These are phyloP conservation scores for Dactylis glomerata DNA, from an alignment of 176 grass and related monocot species.

Conservation along the genomic window DNA sequence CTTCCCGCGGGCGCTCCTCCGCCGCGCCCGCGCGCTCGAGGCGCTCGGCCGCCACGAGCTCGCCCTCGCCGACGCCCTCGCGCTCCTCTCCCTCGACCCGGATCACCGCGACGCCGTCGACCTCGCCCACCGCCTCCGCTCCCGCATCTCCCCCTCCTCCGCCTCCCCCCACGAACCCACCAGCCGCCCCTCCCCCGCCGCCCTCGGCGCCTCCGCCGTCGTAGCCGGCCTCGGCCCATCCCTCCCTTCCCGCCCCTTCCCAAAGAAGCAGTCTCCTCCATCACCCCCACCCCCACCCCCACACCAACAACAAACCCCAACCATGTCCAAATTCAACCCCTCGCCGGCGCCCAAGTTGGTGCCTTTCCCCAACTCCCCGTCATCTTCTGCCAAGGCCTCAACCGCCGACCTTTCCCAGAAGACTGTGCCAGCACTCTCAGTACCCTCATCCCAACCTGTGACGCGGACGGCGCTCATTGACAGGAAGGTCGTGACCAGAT, in stretches of 20 bases:
- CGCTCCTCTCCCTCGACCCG: conserved; percentile 67
- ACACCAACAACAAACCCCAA: conserved; percentile 21
- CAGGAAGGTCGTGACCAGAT: conserved; percentile 38
- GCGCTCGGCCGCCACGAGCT: conserved; percentile 74
- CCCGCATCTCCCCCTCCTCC: conserved; percentile 12
- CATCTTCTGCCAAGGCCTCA: conserved; percentile 40
- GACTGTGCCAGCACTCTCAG: background rate
- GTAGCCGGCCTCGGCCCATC: conserved; percentile 81
- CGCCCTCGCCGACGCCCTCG: conserved; percentile 76
- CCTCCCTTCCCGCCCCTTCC: conserved; percentile 63
- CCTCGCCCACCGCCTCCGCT: conserved; percentile 46
- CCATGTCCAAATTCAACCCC: conserved; percentile 30
- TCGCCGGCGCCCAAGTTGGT: conserved; percentile 38
- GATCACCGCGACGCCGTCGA: conserved; percentile 65
- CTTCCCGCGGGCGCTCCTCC: conserved; percentile 89
- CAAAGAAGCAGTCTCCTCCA: conserved; percentile 57
- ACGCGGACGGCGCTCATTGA: background rate
- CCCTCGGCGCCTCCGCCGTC: conserved; percentile 88
- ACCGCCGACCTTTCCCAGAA: conserved; percentile 24
- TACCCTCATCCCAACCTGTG: conserved; percentile 10
- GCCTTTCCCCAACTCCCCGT: conserved; percentile 31
- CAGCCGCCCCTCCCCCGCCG: conserved; percentile 71
- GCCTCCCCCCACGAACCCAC: conserved; percentile 37
- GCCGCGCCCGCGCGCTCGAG: conserved; percentile 83
- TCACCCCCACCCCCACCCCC: conserved; percentile 17